These are phyloP conservation scores for Candida albicans DNA, from an alignment of 1,139 yeast genomes.

Conservation along the genomic window DNA sequence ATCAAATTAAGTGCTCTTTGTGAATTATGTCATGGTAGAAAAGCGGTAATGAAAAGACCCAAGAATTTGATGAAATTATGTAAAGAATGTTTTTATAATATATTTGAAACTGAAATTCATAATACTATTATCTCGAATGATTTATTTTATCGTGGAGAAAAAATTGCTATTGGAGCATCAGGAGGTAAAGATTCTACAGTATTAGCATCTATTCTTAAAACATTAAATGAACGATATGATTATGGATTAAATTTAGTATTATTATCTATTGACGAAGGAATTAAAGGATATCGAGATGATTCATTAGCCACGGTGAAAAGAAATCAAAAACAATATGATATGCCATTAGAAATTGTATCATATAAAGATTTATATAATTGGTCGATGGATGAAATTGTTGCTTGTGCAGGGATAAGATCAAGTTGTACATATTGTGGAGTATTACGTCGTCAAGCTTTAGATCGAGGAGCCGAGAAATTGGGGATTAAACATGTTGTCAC, in stretches of 20 bases:
- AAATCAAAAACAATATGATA: conserved; percentile 81
- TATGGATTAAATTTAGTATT: conserved; percentile 84
- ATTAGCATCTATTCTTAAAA: conserved; percentile 81
- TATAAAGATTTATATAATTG: conserved; percentile 87
- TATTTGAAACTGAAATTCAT: conserved; percentile 95
- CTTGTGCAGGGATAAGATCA: conserved; percentile 90
- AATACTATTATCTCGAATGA: conserved; percentile 73
- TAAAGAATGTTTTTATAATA: conserved; percentile 83
- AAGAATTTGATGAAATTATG: conserved; percentile 91
- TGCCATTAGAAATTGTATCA: conserved; percentile 88
- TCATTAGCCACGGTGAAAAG: conserved; percentile 95
- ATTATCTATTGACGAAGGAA: conserved; percentile 93
- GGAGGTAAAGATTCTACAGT: conserved; percentile 99
- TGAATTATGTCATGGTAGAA: conserved; percentile 81
- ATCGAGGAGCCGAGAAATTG: conserved; percentile 90
- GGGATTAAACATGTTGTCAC: conserved; percentile 91
- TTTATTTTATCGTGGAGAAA: conserved; percentile 77
- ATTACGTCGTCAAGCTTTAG: conserved; percentile 91
- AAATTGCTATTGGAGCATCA: conserved; percentile 94
- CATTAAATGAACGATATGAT: conserved; percentile 81
- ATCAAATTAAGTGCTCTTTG: conserved; percentile 56
- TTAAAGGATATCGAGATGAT: conserved; percentile 95
- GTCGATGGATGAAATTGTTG: conserved; percentile 98
- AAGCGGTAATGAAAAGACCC: conserved; percentile 89
- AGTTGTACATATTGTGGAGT: conserved; percentile 99